Conservation (phyloP, 441 rosid species). For the Erodium trifolium region DNA sequence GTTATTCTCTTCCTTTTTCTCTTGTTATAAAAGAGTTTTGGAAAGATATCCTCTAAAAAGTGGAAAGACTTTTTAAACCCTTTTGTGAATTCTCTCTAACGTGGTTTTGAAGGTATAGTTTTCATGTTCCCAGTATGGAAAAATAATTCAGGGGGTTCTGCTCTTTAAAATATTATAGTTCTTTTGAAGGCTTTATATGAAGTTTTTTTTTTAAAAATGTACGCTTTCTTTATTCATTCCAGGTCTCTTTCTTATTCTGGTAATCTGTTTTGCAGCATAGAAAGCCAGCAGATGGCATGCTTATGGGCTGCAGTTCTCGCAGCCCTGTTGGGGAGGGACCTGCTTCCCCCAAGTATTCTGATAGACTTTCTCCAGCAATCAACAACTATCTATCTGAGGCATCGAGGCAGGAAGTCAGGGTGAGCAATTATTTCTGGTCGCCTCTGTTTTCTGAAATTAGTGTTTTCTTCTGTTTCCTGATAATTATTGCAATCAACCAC, state of each 20-base stretch:
- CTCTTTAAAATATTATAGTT: not conserved
- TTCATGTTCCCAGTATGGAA: not conserved
- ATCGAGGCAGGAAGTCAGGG: constrained; percentile 96
- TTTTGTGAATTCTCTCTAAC: not conserved
- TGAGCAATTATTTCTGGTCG: constrained; percentile 27
- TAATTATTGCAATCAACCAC: not conserved
- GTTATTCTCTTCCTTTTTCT: not conserved
- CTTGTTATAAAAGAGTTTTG: not conserved
- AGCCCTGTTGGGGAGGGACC: constrained; percentile 78
- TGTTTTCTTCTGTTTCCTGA: not conserved
- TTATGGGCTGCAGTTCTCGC: constrained; percentile 84
- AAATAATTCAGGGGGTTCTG: not conserved
- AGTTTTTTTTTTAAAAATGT: not conserved
- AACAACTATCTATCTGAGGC: constrained; percentile 95
- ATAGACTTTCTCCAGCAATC: constrained; percentile 93
- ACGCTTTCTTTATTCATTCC: not conserved
- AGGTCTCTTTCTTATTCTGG: constrained; percentile 14
- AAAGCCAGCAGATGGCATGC: constrained; percentile 86
- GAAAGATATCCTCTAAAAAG: not conserved
- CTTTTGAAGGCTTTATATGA: not conserved
- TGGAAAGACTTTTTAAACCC: not conserved
- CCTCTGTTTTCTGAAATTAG: not conserved
- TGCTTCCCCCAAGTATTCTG: constrained; percentile 93
- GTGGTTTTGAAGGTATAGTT: not conserved
- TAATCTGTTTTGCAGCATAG: constrained; percentile 56